Evolutionary conservation across 2,329 filamentous ascomycete species (phyloP), one percentile per base, ranked within the genome.

Genomic region (Sporothrix curviconia): DNA sequence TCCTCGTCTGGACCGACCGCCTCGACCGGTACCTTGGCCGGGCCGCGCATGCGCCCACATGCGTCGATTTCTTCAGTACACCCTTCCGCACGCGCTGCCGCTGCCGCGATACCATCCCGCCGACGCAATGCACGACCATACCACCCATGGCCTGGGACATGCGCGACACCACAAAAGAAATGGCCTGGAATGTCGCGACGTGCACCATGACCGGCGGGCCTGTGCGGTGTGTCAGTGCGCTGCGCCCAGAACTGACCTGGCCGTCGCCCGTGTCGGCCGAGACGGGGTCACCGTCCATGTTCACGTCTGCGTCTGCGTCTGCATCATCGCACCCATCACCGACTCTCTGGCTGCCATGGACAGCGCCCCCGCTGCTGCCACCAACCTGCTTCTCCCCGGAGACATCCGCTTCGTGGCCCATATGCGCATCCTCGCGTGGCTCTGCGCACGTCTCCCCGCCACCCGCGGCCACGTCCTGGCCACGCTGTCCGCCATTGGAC

Each of bases 401-500:
- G 62, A 64, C 34, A 60, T 64, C 9, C 63, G 63, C 30, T 64
- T 64, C 25, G 57, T 57, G 7, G 59, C 56, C 11, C 63, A 64
- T 47, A 59, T 64, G 50, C 63, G 63, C 25, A 61, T 64, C 28
- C 59, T 64, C 4, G 43, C 53, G 3, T 64, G 62, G 59, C 58
- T 64, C 15, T 59, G 56, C n/a, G 39, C 52, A 7, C 62, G 56
- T 0, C 52, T 64, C 15, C 63, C 63, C 11, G 42, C 57, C 7
- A 61, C 59, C 15, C 61, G 63, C 1, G 43, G 50, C 1, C 52
- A 56, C 1, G 59, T 64, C 22, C 59, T 64, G n/a, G 43, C 44
- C 19, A 62, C 61, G 15, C 49, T 64, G 34, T 62, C 63, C 1
- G 61, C 63, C 9, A 60, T 64, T 19, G 63, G 63, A 2, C 43